Evolutionary conservation across 352 stramenopile species (phyloP).

Genomic region (Globisporangium acanthophoron): DNA sequence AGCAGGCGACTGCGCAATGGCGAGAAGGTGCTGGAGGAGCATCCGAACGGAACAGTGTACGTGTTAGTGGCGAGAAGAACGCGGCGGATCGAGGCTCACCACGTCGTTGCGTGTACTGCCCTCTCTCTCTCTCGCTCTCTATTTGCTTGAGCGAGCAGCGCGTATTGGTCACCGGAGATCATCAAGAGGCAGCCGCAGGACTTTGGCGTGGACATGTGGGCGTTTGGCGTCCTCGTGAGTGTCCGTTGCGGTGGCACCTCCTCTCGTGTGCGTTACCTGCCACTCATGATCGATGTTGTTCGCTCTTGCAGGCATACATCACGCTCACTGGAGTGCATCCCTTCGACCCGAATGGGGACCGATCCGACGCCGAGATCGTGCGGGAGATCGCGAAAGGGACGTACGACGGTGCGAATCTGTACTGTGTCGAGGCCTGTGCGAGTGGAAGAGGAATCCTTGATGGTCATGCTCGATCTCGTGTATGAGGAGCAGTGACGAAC

Average conservation of each 20-base stretch:
- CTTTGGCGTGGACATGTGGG: conserved; percentile 75
- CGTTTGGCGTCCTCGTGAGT: conserved; percentile 64
- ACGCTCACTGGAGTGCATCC: conserved; percentile 69
- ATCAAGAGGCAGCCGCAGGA: conserved; percentile 63
- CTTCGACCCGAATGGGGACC: conserved; percentile 67
- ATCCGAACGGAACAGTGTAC: conserved; percentile 65
- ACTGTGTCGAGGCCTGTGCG: too few relatives aligned
- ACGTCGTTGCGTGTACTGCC: too few relatives aligned
- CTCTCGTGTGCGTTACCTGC: neutral
- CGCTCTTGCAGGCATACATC: conserved; percentile 49
- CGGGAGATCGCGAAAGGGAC: conserved; percentile 41
- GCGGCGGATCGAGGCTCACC: too few relatives aligned
- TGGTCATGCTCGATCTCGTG: too few relatives aligned
- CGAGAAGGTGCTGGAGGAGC: conserved; percentile 47
- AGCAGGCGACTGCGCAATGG: conserved; percentile 34
- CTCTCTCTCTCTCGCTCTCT: too few relatives aligned
- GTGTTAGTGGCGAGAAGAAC: conserved; percentile 3
- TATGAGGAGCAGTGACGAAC: conserved; percentile 40
- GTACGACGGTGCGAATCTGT: conserved; percentile 42
- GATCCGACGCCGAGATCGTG: conserved; percentile 67
- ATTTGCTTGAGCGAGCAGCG: conserved; percentile 19
- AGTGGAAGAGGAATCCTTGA: too few relatives aligned
- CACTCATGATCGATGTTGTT: neutral
- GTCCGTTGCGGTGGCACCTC: too few relatives aligned
- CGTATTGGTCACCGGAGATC: conserved; percentile 79